These are phyloP conservation scores for Draba incana DNA, from an alignment of 345 rosid species.

Conservation along the genomic window DNA sequence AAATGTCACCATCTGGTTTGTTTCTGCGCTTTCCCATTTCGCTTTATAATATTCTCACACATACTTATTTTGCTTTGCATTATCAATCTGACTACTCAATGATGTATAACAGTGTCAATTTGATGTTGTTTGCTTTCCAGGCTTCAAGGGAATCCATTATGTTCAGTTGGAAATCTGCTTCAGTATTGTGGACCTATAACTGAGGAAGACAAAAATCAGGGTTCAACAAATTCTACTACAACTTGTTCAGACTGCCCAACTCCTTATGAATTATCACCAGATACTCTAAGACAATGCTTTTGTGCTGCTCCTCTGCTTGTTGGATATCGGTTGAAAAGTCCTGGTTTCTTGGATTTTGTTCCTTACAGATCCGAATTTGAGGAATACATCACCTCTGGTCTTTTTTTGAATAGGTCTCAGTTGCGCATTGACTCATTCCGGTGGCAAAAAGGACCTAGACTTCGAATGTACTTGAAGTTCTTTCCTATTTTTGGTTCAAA, in stretches of 20 bases:
- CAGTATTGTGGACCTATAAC: slow-evolving; percentile 54
- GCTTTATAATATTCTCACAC: slow-evolving; percentile 7
- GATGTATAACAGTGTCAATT: slow-evolving; percentile 7
- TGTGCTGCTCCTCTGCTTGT: slow-evolving; percentile 82
- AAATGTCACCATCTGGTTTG: slow-evolving; percentile 82
- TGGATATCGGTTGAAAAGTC: slow-evolving; percentile 92
- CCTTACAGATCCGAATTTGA: slow-evolving; percentile 53
- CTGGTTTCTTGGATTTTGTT: slow-evolving; percentile 68
- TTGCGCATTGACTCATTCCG: slow-evolving; percentile 49
- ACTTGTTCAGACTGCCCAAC: slow-evolving; percentile 71
- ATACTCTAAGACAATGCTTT: slow-evolving; percentile 55
- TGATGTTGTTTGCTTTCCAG: slow-evolving; percentile 50
- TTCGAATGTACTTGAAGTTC: slow-evolving; percentile 70
- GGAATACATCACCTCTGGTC: slow-evolving; percentile 61
- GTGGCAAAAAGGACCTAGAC: slow-evolving; percentile 84
- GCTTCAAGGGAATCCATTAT: slow-evolving; percentile 87
- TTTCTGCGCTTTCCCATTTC: slow-evolving; percentile 39
- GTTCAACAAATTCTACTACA: slow-evolving; percentile 34
- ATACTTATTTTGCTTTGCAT: slow-evolving; percentile 21
- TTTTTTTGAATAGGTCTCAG: slow-evolving; percentile 55
- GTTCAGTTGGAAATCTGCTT: slow-evolving; percentile 46
- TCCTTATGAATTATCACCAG: slow-evolving; percentile 58
- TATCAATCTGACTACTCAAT: neutral
- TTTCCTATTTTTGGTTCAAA: slow-evolving; percentile 56
- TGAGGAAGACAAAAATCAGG: slow-evolving; percentile 32